Evolutionary conservation across 73 alveolate species (phyloP).

Genomic region (Paramecium octaurelia): DNA sequence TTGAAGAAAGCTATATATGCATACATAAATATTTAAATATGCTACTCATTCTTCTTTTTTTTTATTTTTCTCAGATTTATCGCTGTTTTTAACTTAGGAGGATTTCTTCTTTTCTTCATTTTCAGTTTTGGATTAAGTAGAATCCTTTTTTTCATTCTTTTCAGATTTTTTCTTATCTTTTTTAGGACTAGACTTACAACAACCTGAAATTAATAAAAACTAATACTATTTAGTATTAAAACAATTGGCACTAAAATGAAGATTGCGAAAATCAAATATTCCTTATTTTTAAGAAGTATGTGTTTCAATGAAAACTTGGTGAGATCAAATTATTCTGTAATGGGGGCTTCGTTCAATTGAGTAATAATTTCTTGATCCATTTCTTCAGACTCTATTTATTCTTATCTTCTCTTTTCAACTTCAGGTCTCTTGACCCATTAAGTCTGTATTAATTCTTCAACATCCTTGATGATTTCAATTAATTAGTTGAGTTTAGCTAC

Average conservation of each 20-base stretch:
- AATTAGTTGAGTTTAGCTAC: neutral
- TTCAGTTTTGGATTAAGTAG: neutral
- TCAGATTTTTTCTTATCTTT: neutral
- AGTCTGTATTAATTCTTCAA: neutral
- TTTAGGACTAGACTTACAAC: neutral
- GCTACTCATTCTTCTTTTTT: neutral
- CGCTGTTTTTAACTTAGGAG: neutral
- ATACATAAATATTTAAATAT: neutral
- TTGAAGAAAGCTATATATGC: too few species aligned
- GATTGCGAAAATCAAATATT: neutral
- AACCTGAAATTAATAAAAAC: neutral
- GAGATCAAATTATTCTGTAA: neutral
- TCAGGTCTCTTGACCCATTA: neutral
- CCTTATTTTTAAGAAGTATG: neutral
- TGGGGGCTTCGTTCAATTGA: neutral
- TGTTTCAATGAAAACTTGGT: neutral
- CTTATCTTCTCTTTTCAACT: neutral
- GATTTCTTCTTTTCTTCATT: neutral
- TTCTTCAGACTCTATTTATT: neutral
- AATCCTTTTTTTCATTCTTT: neutral
- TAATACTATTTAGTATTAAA: neutral
- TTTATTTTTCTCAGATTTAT: neutral
- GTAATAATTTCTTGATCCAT: neutral
- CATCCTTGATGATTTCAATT: neutral
- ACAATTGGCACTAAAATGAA: neutral